Evolutionary conservation across 2,329 filamentous ascomycete species (phyloP).

Genomic region (Lachnellula occidentalis): DNA sequence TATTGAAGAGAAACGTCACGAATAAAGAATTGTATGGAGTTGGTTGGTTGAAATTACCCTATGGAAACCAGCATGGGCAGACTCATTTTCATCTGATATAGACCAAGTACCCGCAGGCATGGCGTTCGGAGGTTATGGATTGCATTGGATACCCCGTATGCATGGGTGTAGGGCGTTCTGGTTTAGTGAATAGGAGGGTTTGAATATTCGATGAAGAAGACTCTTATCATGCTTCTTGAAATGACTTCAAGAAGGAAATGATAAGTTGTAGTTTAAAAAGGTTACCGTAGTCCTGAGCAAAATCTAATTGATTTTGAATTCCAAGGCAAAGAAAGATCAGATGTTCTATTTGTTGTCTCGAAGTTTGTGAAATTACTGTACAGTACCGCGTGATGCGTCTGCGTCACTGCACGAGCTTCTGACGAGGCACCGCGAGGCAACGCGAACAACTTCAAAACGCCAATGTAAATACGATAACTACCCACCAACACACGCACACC

Average conservation of each 20-base stretch:
- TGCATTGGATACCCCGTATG: conserved; percentile 19
- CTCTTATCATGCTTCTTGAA: conserved; percentile 4
- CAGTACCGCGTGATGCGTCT: neutral
- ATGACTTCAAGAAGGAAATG: neutral
- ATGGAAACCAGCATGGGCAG: neutral
- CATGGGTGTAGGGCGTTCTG: conserved; percentile 13
- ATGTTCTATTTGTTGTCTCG: neutral
- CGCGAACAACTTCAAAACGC: neutral
- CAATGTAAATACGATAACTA: neutral
- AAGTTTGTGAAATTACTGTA: neutral
- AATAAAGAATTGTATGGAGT: conserved; percentile 15
- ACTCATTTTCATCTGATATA: neutral
- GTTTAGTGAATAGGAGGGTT: conserved; percentile 15
- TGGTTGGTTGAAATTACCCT: conserved; percentile 5
- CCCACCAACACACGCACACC: too few species aligned
- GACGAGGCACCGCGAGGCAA: neutral
- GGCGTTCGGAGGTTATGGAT: conserved; percentile 13
- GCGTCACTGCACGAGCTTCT: neutral
- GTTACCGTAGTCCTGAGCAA: neutral
- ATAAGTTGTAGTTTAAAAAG: conserved; percentile 2
- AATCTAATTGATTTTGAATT: neutral
- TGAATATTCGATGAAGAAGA: neutral
- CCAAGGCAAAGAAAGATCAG: neutral
- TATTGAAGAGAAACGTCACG: conserved; percentile 18
- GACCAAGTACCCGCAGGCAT: conserved; percentile 5